phyloP scores from a whole-genome alignment of 139 green algal species.

The Closterium sp. region DNA sequence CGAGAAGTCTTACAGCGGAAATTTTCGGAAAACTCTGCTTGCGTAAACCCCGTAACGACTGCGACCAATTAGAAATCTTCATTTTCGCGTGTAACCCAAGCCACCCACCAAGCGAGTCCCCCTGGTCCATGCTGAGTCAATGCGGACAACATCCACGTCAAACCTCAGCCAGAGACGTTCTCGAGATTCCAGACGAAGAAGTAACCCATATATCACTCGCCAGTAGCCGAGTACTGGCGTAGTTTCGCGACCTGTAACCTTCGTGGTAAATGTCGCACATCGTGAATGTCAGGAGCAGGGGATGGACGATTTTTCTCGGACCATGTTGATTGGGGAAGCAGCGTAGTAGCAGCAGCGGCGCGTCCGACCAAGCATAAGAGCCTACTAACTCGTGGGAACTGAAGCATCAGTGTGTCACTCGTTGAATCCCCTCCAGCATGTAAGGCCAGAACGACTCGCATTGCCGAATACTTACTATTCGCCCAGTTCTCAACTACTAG shows the following conservation, averaged over 20 bases:
- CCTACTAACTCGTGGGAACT: too few relatives aligned
- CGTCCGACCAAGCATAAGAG: too few relatives aligned
- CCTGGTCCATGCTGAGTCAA: background rate
- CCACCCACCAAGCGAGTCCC: background rate
- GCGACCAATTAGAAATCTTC: background rate
- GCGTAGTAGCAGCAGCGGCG: too few relatives aligned
- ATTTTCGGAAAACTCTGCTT: background rate
- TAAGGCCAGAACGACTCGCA: background rate
- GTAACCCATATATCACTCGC: too few relatives aligned
- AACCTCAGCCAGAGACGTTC: background rate
- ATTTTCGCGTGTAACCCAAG: background rate
- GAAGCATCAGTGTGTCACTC: background rate
- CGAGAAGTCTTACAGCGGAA: too few relatives aligned
- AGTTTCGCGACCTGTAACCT: background rate
- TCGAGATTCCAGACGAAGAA: background rate
- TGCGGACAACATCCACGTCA: background rate
- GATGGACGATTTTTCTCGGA: background rate
- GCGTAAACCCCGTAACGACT: background rate
- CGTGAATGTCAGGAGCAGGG: background rate
- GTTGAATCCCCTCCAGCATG: background rate
- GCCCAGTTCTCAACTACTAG: too few relatives aligned
- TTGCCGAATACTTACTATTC: background rate
- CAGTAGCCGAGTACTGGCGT: too few relatives aligned
- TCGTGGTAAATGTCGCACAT: background rate
- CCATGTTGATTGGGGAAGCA: too few relatives aligned